Base-by-base conservation (phyloP, 208 protist genomes). In the Leishmania aethiopica region DNA sequence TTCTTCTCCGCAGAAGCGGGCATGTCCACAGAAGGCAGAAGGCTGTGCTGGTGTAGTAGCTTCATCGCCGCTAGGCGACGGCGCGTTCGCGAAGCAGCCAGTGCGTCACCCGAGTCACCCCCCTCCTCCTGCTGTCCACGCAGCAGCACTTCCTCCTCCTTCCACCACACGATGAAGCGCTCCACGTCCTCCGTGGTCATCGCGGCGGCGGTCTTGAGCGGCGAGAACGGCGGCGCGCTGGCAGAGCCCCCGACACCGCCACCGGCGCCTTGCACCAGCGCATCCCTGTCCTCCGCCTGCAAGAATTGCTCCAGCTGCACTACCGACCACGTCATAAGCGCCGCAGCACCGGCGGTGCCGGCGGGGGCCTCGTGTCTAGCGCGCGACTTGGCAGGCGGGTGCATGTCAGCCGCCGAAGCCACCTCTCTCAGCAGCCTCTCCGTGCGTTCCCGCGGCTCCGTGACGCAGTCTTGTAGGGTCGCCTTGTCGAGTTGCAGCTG, bases 161-260 rank as follows among this genome's bases (percentile, higher is more conserved):
- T 80, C 82, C 87, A 89, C 78, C 78, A 80, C 74, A 88, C 64
- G 19, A 93, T 77, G 62, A 90, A 85, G 47, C 82, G 85, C 37
- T 79, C 86, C 71, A 91, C 78, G 5, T 81, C 86, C 2, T 79
- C 81, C 19, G 82, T 81, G 28, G 77, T 82, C 73, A 86, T 57
- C 75, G 75, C 53, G 13, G 75, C 37, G 8, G 75, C 75, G 37
- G 55, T 25, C 37, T 59, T 49, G 22, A 45, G 49, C 55, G 11
- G 22, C 45, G 45, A 32, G n/a, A 11, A 11, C 67, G 66, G 32
- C 64, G 75, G n/a, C 75, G 72, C 47, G 40, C 32, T 86, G 57
- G 53, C 49, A 22, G 64, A 35, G 42, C 47, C 62, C 40, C 70
- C 28, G 32, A 49, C 42, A 37, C 55, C 45, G 32, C 25, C 40